Evolutionary conservation across 2,329 filamentous ascomycete genomes (phyloP).

Genomic region (Clathrospora elynae): DNA sequence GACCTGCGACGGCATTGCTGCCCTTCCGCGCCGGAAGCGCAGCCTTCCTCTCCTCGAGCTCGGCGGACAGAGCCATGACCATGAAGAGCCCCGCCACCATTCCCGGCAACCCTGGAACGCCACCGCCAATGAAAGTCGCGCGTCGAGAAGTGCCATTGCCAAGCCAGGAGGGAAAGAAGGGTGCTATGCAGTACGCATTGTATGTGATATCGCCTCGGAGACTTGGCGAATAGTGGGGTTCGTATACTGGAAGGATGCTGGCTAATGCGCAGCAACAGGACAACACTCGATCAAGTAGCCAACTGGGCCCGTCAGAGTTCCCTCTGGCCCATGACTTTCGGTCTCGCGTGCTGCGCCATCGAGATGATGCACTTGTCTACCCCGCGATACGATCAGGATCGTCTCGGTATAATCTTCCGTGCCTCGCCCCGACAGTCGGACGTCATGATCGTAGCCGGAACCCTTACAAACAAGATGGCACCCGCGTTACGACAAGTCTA

Average conservation of each 20-base stretch:
- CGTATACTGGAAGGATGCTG: neutral
- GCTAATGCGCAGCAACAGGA: slow-evolving; percentile 56
- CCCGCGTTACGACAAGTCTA: slow-evolving; percentile 88
- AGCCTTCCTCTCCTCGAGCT: slow-evolving; percentile 68
- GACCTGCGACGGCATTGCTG: slow-evolving; percentile 66
- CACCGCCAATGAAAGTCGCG: slow-evolving; percentile 61
- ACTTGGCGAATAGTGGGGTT: too few species aligned
- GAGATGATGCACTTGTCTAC: slow-evolving; percentile 96
- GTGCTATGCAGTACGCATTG: slow-evolving; percentile 83
- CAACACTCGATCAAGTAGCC: slow-evolving; percentile 78
- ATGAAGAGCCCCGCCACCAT: slow-evolving; percentile 60
- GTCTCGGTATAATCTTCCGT: slow-evolving; percentile 89
- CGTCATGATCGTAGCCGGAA: slow-evolving; percentile 93
- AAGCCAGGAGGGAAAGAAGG: slow-evolving; percentile 80
- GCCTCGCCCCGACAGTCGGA: slow-evolving; percentile 88
- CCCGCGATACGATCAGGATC: slow-evolving; percentile 90
- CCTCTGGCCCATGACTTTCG: slow-evolving; percentile 92
- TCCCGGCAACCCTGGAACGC: slow-evolving; percentile 59
- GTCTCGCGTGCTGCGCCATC: slow-evolving; percentile 85
- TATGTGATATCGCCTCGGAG: slow-evolving; percentile 56
- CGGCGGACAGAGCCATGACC: slow-evolving; percentile 66
- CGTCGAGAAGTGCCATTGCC: slow-evolving; percentile 73
- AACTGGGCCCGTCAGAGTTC: slow-evolving; percentile 89
- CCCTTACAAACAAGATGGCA: slow-evolving; percentile 95
- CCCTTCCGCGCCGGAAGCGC: slow-evolving; percentile 66